phyloP scores from a whole-genome alignment of 2,329 filamentous ascomycete species.

The Truncatella angustata region DNA sequence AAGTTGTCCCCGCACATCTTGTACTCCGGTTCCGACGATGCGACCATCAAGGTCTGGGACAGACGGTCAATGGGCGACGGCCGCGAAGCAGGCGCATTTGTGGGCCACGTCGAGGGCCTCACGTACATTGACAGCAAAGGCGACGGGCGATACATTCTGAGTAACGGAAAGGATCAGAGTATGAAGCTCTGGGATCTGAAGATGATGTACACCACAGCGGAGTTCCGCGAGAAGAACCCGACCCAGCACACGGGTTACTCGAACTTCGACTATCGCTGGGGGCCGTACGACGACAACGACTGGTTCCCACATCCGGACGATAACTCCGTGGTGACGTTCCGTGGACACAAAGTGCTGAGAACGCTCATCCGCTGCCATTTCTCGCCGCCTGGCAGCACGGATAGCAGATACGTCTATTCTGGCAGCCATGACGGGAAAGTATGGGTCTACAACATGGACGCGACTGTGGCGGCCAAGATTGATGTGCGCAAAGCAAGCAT shows the following conservation, averaged over 20 bases:
- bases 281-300: constrained; percentile 61
- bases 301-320: constrained; percentile 78
- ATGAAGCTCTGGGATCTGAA: constrained; percentile 97
- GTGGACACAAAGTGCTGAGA: constrained; percentile 75
- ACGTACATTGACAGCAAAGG: constrained; percentile 71
- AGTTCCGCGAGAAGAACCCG: constrained; percentile 56
- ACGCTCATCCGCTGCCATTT: constrained; percentile 96
- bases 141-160: constrained; percentile 79
- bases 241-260: constrained; percentile 51
- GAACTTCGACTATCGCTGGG: constrained; percentile 74
- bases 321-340: constrained; percentile 90
- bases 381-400: constrained; percentile 79
- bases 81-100: constrained; percentile 65
- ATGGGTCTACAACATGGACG: constrained; percentile 91
- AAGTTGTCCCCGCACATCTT: constrained; percentile 85
- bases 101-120: constrained; percentile 64
- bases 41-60: constrained; percentile 95
- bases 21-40: constrained; percentile 94
- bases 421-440: constrained; percentile 88
- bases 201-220: constrained; percentile 76
- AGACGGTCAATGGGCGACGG: constrained; percentile 85
- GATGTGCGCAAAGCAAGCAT: constrained; percentile 73
- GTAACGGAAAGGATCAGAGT: constrained; percentile 92
- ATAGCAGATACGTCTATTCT: constrained; percentile 89
- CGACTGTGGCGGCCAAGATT: constrained; percentile 73